Evolutionary conservation across 306 rosid species (phyloP).

Genomic region (Dryas octopetala): DNA sequence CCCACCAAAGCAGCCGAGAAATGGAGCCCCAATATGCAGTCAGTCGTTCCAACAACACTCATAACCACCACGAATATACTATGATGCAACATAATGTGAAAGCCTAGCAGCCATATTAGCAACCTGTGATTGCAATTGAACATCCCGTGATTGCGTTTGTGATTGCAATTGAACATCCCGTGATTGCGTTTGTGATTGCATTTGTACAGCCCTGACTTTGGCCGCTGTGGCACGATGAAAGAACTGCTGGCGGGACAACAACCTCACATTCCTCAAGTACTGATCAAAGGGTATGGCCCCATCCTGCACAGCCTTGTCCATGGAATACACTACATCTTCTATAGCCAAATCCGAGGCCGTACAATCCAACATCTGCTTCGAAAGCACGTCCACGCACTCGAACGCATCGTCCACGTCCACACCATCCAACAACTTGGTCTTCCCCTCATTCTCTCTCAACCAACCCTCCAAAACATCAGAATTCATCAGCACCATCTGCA

Average conservation of each 20-base stretch:
- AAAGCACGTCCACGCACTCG: conserved; percentile 62
- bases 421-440: conserved; percentile 32
- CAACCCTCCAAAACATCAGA: conserved; percentile 71
- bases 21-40: neutral
- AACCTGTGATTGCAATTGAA: conserved; percentile 70
- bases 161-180: conserved; percentile 56
- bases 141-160: conserved; percentile 69
- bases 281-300: conserved; percentile 77
- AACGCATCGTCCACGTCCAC: conserved; percentile 58
- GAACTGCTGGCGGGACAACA: conserved; percentile 83
- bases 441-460: conserved; percentile 79
- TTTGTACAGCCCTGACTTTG: conserved; percentile 78
- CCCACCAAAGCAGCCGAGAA: neutral
- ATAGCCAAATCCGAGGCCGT: conserved; percentile 82
- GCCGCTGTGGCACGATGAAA: conserved; percentile 68
- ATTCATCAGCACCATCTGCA: conserved; percentile 91
- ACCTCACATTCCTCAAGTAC: conserved; percentile 82
- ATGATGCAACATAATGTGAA: conserved; percentile 48
- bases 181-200: conserved; percentile 35
- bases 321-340: conserved; percentile 73
- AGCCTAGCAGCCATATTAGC: conserved; percentile 73
- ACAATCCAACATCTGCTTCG: conserved; percentile 80
- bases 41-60: neutral
- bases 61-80: neutral
- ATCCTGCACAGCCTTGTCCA: conserved; percentile 79